phyloP scores from a whole-genome alignment of 352 stramenopile genomes.

The Phytophthora pini region DNA sequence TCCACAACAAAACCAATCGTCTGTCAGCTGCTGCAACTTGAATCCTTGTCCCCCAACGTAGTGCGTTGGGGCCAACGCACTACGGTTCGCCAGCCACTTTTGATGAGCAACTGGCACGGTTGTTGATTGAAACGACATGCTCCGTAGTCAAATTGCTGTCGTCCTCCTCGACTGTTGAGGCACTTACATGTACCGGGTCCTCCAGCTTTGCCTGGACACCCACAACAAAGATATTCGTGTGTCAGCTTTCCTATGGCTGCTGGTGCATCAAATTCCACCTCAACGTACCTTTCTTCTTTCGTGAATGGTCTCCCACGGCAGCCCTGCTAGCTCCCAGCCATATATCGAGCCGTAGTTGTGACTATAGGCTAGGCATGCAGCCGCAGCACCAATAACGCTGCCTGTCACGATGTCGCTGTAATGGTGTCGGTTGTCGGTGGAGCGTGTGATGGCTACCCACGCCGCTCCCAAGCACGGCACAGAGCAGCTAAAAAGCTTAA shows the following conservation, averaged over 20 bases:
- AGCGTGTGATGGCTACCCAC: conserved; percentile 76
- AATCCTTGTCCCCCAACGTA: too few species aligned
- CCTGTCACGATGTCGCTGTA: conserved; percentile 78
- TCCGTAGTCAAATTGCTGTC: background rate
- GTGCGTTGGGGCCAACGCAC: background rate
- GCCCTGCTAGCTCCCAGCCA: conserved; percentile 47
- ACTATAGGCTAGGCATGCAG: conserved; percentile 48
- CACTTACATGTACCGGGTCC: background rate
- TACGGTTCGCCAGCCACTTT: conserved; percentile 11
- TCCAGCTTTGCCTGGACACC: conserved; percentile 19
- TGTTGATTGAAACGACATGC: conserved; percentile 8
- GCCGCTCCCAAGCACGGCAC: conserved; percentile 59
- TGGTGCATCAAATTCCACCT: background rate
- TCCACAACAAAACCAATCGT: too few species aligned
- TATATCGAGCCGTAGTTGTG: conserved; percentile 77
- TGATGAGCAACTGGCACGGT: conserved; percentile 5
- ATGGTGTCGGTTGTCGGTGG: conserved; percentile 82
- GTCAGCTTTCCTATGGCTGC: background rate
- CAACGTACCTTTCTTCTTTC: conserved; percentile 43
- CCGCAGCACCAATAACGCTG: conserved; percentile 50
- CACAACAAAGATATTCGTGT: background rate
- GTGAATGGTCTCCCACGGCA: conserved; percentile 52
- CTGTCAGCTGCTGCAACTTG: too few species aligned
- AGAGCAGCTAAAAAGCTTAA: conserved; percentile 80
- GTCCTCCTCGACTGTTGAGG: background rate